Base-by-base conservation (phyloP, 805 yeast species). In the Candida cerambycidarum region DNA sequence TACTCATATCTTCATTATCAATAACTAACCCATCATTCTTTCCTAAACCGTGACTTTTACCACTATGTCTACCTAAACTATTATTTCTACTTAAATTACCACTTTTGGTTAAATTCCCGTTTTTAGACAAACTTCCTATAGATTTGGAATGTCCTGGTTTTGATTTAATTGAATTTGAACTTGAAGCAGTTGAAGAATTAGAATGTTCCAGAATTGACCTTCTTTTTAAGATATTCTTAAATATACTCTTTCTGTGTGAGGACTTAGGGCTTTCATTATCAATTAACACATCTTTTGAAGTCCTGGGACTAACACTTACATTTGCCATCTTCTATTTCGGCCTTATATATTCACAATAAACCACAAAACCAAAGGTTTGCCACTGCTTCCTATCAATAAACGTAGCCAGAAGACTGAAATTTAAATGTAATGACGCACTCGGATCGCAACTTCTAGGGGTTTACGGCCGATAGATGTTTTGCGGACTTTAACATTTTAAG, bases 1-100 rank as follows among this genome's bases (percentile, higher is more conserved):
- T 48, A 37, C 56, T 53, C 1, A 52, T 46, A 32, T 53, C 56
- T 10, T 59, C 64, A 28, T 53, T 56, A 42, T 57, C 63, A 10
- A 57, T 45, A 39, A 31, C 42, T 10, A 40, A 30, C n/a, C 35
- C 36, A 15, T 35, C 44, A 10, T 7, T 17, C 6, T 17, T 3
- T 17, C 15, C 28, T 9, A n/a, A n/a, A n/a, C n/a, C n/a, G n/a
- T 32, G 14, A 27, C 24, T 30, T 29, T 38, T 15, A 28, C 45
- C 36, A 25, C 19, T 23, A 29, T 16, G 19, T 12, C 39, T 15
- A 21, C 16, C 27, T 5, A 31, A 5, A n/a, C 24, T 23, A 14
- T 17, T 35, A 23, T 24, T 35, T 23, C 25, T 5, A 16, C 30
- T 14, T 7, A n/a, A 27, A 35, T 8, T 24, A 21, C 39, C 31